phyloP scores from a whole-genome alignment of 176 grass and related monocot genomes.

The Chloris gayana region DNA sequence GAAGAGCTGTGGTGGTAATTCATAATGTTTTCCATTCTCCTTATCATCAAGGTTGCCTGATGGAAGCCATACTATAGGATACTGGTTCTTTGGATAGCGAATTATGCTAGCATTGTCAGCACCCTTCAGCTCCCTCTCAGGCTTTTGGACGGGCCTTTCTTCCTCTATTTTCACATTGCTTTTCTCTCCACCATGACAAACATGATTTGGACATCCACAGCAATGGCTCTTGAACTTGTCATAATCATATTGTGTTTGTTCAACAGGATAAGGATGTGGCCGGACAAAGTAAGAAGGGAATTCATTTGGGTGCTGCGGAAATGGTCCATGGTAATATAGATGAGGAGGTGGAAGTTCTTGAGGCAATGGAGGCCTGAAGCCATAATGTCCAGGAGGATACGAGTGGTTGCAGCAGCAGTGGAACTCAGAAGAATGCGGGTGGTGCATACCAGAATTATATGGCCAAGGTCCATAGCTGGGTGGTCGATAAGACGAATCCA shows the following conservation, averaged over 20 bases:
- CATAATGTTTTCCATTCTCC: conserved; percentile 10
- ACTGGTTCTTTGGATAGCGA: conserved; percentile 45
- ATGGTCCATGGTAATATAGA: conserved; percentile 42
- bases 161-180: conserved; percentile 65
- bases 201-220: conserved; percentile 77
- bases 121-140: conserved; percentile 38
- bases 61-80: conserved; percentile 45
- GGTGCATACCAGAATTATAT: conserved; percentile 31
- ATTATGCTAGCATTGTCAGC: conserved; percentile 26
- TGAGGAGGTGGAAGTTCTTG: conserved; percentile 55
- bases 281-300: conserved; percentile 51
- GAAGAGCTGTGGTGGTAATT: conserved; percentile 32
- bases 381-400: conserved; percentile 62
- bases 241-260: conserved; percentile 50
- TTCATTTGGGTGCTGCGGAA: conserved; percentile 36
- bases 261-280: conserved; percentile 32
- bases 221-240: conserved; percentile 49
- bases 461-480: conserved; percentile 50
- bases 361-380: conserved; percentile 52
- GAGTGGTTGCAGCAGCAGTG: conserved; percentile 40
- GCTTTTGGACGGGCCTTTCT: conserved; percentile 48
- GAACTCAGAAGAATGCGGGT: conserved; percentile 35
- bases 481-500: conserved; percentile 36
- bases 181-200: conserved; percentile 46
- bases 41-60: conserved; percentile 26